A percentile compares a stretch with the other conserved stretches of the same genome.
Evolutionary conservation across 306 rosid genomes (phyloP).

Genomic region (Abrus pulchellus): DNA sequence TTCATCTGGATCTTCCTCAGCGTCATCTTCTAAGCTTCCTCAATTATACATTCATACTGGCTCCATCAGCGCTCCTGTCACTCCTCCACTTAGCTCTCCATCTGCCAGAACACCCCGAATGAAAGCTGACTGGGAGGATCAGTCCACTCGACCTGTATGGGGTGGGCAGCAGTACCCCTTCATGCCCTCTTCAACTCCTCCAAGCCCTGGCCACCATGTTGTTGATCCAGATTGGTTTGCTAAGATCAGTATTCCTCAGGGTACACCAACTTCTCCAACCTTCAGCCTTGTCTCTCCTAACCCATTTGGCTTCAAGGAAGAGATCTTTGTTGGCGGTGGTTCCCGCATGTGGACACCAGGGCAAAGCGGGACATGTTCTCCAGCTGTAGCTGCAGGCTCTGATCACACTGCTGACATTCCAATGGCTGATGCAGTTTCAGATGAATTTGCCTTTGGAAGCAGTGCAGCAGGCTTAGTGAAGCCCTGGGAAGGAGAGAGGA

Average conservation of each 20-base stretch:
- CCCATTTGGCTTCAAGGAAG: constrained; percentile 86
- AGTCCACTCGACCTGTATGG: constrained; percentile 59
- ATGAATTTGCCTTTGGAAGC: constrained; percentile 90
- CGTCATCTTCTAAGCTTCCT: constrained; percentile 77
- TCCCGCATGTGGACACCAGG: constrained; percentile 93
- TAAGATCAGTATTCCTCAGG: constrained; percentile 73
- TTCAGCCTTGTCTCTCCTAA: constrained; percentile 81
- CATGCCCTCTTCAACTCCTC: constrained; percentile 83
- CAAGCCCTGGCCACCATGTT: constrained; percentile 81
- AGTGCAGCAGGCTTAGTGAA: constrained; percentile 70
- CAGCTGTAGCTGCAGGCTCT: constrained; percentile 77
- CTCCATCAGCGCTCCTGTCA: constrained; percentile 90
- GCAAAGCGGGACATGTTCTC: constrained; percentile 93
- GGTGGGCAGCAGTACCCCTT: constrained; percentile 66
- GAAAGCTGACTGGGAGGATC: constrained; percentile 71
- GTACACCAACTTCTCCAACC: constrained; percentile 81
- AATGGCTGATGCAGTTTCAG: constrained; percentile 76
- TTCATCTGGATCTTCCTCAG: constrained; percentile 81
- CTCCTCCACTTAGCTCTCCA: constrained; percentile 95
- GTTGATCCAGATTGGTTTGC: constrained; percentile 81
- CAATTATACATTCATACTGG: constrained; percentile 69
- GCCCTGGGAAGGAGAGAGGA: constrained; percentile 93
- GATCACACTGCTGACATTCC: constrained; percentile 85
- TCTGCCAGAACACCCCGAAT: constrained; percentile 77
- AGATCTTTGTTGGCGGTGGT: constrained; percentile 66